A percentile compares a stretch with the other conserved stretches of the same genome.
These are phyloP conservation scores for Dioscorea alata DNA, from an alignment of 106 monocot genomes.

Conservation along the genomic window DNA sequence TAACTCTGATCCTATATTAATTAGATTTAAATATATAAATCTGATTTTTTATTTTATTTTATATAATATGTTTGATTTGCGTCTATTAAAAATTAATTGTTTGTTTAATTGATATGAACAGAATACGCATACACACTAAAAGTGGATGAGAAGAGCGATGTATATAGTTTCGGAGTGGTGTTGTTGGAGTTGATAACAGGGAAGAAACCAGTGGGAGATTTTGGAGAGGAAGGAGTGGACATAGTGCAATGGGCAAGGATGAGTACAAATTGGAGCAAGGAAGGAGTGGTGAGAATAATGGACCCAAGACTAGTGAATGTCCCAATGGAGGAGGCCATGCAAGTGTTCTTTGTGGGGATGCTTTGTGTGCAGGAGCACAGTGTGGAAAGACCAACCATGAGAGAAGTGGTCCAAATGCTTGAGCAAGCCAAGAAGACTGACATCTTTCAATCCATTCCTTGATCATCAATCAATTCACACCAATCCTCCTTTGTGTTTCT, in stretches of 20 bases:
- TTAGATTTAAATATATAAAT: background rate
- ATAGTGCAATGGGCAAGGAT: constrained; percentile 71
- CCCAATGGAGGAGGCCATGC: constrained; percentile 62
- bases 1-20: too few species aligned
- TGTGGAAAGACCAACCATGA: constrained; percentile 80
- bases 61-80: background rate
- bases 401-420: constrained; percentile 85
- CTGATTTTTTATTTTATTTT: background rate
- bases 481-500: too few species aligned
- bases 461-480: too few species aligned
- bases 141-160: constrained; percentile 90
- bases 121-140: constrained; percentile 88
- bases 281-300: constrained; percentile 52
- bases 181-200: constrained; percentile 70
- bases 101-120: constrained; percentile 11
- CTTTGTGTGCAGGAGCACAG: constrained; percentile 79
- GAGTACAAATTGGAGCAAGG: constrained; percentile 52
- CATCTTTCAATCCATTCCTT: background rate
- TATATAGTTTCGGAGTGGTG: constrained; percentile 80
- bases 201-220: constrained; percentile 61
- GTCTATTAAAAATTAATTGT: background rate
- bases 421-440: constrained; percentile 35
- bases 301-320: constrained; percentile 50
- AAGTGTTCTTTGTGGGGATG: constrained; percentile 74
- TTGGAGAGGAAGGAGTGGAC: constrained; percentile 63